Percentiles rank a stretch among this genome's conserved stretches.
Conservation (phyloP, 2,329 filamentous ascomycete species). For the Didymella exigua region DNA sequence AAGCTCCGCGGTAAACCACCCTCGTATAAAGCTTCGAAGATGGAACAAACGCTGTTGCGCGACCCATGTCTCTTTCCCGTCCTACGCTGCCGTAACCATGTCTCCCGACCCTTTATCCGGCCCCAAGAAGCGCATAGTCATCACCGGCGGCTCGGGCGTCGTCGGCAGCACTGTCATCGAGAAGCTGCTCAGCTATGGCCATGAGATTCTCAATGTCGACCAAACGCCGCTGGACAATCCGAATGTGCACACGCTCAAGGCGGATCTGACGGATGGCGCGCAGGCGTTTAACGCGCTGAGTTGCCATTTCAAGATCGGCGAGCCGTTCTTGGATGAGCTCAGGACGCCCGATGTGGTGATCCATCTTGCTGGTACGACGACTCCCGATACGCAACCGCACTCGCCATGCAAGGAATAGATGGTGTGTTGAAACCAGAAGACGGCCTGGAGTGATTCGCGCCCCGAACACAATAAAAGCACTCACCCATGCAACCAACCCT, state of each 20-base stretch:
- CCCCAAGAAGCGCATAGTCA: conserved; percentile 51
- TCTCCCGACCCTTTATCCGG: background rate
- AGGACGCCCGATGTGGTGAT: conserved; percentile 63
- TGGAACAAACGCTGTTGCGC: conserved; percentile 2
- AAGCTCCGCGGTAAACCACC: conserved; percentile 20
- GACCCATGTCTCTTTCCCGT: background rate
- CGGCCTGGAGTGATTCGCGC: too few relatives aligned
- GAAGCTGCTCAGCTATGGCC: conserved; percentile 56
- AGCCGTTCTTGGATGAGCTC: conserved; percentile 44
- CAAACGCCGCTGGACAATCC: conserved; percentile 53
- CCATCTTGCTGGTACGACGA: conserved; percentile 59
- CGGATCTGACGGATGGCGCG: conserved; percentile 60
- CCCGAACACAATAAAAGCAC: background rate
- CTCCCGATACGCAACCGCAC: background rate
- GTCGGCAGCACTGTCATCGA: conserved; percentile 54
- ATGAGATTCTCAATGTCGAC: conserved; percentile 62
- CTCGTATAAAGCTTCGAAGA: conserved; percentile 9
- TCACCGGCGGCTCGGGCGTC: conserved; percentile 63
- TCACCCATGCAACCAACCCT: background rate
- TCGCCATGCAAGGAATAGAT: background rate
- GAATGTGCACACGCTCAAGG: conserved; percentile 58
- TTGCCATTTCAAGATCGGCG: conserved; percentile 59
- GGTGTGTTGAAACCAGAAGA: too few relatives aligned
- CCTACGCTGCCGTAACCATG: conserved; percentile 6
- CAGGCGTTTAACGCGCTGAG: conserved; percentile 62